Conservation (phyloP, 1,139 yeast species). For the Debaryomycetaceae sp. region DNA sequence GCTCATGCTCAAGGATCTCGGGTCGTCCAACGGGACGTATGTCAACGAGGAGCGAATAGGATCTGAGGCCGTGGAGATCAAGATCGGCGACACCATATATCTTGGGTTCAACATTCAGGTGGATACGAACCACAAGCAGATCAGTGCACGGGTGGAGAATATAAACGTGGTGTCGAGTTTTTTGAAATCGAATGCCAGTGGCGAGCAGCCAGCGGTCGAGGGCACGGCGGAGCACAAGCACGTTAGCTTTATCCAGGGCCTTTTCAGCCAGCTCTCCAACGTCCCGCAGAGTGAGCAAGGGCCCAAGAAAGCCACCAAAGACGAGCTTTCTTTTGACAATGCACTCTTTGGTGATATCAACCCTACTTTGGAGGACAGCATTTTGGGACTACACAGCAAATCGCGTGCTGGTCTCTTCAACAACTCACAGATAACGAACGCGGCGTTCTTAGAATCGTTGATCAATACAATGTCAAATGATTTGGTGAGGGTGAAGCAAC, state of each 20-base stretch:
- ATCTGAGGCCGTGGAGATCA: constrained; percentile 60
- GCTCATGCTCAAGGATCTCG: constrained; percentile 78
- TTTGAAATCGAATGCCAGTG: constrained; percentile 12
- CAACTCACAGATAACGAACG: constrained; percentile 57
- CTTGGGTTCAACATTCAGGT: constrained; percentile 90
- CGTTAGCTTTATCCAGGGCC: constrained; percentile 41
- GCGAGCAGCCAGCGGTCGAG: background rate
- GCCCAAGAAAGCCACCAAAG: constrained; percentile 6
- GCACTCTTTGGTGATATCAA: constrained; percentile 79
- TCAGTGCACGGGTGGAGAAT: constrained; percentile 71
- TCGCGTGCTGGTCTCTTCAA: constrained; percentile 61
- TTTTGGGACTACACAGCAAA: constrained; percentile 54
- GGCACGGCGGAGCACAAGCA: constrained; percentile 37
- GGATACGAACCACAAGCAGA: constrained; percentile 78
- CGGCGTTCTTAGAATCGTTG: constrained; percentile 46
- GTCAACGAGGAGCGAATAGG: constrained; percentile 72
- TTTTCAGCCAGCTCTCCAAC: constrained; percentile 17
- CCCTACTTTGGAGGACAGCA: constrained; percentile 56
- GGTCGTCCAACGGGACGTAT: constrained; percentile 93
- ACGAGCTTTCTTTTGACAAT: constrained; percentile 49
- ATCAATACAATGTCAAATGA: constrained; percentile 26
- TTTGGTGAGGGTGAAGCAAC: constrained; percentile 35
- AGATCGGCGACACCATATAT: constrained; percentile 76
- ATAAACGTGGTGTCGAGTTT: constrained; percentile 54
- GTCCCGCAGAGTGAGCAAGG: constrained; percentile 4